phyloP scores from a whole-genome alignment of 148 eudicot genomes.

The Vaccinium vitisidaea region DNA sequence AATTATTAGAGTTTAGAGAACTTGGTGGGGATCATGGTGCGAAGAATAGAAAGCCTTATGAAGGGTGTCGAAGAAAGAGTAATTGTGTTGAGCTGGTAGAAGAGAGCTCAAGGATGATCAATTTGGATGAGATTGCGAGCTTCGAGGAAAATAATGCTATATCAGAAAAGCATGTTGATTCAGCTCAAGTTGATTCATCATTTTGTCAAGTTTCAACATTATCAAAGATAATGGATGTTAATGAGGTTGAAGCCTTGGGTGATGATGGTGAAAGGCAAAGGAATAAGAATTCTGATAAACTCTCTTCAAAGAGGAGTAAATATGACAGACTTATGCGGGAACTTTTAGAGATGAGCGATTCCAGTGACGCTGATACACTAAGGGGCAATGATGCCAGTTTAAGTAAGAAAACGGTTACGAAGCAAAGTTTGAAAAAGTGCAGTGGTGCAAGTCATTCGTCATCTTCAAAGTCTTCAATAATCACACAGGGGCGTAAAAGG shows the following conservation, averaged over 20 bases:
- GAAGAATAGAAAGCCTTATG: conserved; percentile 14
- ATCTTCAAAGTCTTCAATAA: background rate
- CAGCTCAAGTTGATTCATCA: conserved; percentile 20
- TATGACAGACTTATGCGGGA: conserved; percentile 9
- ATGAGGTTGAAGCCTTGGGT: conserved; percentile 5
- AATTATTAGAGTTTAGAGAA: conserved; percentile 13
- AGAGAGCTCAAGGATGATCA: background rate
- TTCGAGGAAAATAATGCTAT: conserved; percentile 19
- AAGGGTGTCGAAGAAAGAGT: conserved; percentile 11
- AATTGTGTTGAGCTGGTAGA: background rate
- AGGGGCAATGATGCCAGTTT: conserved; percentile 8
- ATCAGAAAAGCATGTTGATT: conserved; percentile 19
- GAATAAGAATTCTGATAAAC: conserved; percentile 2
- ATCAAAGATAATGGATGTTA: background rate
- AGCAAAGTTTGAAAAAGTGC: conserved; percentile 8
- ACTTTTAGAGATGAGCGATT: conserved; percentile 1
- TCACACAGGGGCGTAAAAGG: background rate
- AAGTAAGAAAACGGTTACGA: conserved; percentile 13
- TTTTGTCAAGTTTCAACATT: conserved; percentile 9
- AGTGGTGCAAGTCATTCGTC: conserved; percentile 10
- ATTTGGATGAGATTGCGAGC: conserved; percentile 14
- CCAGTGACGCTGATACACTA: conserved; percentile 17
- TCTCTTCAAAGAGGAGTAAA: conserved; percentile 13
- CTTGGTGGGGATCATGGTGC: background rate
- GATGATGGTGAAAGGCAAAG: conserved; percentile 2